These are phyloP conservation scores for Calonectria pauciramosa DNA, from an alignment of 2,329 filamentous ascomycete genomes.

Conservation along the genomic window DNA sequence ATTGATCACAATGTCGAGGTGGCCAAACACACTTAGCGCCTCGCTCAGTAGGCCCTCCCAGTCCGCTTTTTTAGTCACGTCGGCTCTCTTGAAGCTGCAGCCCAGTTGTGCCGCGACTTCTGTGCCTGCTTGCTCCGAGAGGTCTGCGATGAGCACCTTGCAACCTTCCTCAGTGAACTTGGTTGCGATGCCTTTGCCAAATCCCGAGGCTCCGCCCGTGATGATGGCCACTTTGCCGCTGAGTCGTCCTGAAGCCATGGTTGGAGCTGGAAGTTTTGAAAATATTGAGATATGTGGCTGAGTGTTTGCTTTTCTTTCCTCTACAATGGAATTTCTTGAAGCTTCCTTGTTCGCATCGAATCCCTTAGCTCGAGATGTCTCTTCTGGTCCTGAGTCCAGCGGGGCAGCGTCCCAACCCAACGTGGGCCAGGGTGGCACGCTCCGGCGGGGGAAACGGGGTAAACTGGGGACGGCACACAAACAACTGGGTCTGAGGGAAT, in stretches of 20 bases:
- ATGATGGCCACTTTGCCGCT: conserved; percentile 59
- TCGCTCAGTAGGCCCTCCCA: conserved; percentile 65
- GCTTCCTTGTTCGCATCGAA: background rate
- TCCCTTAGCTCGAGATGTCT: background rate
- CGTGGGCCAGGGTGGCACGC: conserved; percentile 21
- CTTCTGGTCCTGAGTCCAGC: background rate
- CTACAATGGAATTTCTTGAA: background rate
- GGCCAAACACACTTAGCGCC: conserved; percentile 61
- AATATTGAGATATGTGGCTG: background rate
- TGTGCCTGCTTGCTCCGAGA: conserved; percentile 66
- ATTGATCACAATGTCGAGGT: conserved; percentile 71
- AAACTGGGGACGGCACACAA: background rate
- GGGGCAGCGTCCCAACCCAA: background rate
- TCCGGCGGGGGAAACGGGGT: conserved; percentile 27
- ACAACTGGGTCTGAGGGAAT: background rate
- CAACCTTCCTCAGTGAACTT: conserved; percentile 72
- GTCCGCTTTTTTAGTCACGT: conserved; percentile 66
- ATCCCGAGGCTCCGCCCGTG: conserved; percentile 72
- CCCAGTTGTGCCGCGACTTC: conserved; percentile 61
- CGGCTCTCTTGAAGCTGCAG: conserved; percentile 57
- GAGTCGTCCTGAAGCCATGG: conserved; percentile 50
- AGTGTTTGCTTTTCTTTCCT: background rate
- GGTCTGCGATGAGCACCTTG: conserved; percentile 73
- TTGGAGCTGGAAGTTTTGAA: background rate
- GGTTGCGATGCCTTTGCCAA: conserved; percentile 72